A percentile compares a stretch with the other conserved stretches of the same genome.
Conservation (phyloP, 306 rosid genomes). For the Vicia villosa region DNA sequence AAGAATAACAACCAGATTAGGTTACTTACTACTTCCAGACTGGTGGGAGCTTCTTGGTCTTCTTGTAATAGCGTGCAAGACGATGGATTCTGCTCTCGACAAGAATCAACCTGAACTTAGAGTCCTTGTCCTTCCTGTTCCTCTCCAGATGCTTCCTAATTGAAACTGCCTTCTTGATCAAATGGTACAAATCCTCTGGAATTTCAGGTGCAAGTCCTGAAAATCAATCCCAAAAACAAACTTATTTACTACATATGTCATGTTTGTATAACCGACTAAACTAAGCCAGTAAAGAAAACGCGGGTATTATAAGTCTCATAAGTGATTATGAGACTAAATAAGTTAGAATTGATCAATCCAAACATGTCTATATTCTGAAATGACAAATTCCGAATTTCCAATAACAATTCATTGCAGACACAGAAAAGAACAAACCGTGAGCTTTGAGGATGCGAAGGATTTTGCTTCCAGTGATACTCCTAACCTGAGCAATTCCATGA, state of each 20-base stretch:
- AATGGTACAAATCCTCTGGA: slow-evolving; percentile 92
- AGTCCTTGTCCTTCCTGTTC: slow-evolving; percentile 85
- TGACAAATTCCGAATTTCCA: not conserved
- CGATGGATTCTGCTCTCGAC: slow-evolving; percentile 95
- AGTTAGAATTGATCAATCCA: not conserved
- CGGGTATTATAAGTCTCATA: not conserved
- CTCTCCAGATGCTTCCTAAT: slow-evolving; percentile 89
- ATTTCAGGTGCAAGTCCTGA: slow-evolving; percentile 91
- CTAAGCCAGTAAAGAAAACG: not conserved
- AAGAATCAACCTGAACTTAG: slow-evolving; percentile 85
- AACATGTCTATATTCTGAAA: not conserved
- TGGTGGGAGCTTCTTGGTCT: slow-evolving; percentile 92
- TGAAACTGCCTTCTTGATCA: slow-evolving; percentile 88
- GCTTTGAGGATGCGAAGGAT: slow-evolving; percentile 88
- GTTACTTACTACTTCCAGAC: slow-evolving; percentile 84
- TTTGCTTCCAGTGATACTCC: slow-evolving; percentile 79
- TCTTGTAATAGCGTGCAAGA: slow-evolving; percentile 84
- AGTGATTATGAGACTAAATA: not conserved
- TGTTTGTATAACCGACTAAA: not conserved
- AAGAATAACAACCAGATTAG: not conserved
- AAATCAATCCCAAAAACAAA: not conserved
- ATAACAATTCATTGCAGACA: not conserved
- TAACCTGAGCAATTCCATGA: slow-evolving; percentile 92
- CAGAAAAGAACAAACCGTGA: slow-evolving; percentile 51
- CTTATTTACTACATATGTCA: not conserved